Evolutionary conservation across 2,329 filamentous ascomycete genomes (phyloP).

Genomic region (Blastomyces parvus): DNA sequence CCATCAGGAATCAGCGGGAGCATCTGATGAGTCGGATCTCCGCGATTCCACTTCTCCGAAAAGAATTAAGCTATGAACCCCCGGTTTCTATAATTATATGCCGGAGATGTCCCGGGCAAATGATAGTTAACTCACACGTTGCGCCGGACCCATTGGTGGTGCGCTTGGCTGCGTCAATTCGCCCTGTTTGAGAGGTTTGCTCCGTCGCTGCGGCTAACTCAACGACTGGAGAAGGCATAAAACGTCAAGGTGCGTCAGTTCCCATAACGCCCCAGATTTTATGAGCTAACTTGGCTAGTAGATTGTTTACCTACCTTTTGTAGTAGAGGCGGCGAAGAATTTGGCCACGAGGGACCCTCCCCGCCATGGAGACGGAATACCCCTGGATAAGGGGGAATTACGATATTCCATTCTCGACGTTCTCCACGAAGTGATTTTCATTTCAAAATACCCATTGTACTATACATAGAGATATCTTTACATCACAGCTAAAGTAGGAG

Average conservation of each 20-base stretch:
- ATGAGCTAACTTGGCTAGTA: background rate
- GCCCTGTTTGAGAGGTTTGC: background rate
- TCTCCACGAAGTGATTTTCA: background rate
- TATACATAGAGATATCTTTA: background rate
- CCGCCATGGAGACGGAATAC: background rate
- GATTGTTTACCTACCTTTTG: background rate
- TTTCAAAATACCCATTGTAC: background rate
- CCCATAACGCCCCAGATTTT: too few relatives aligned
- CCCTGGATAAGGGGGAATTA: background rate
- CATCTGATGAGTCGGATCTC: slow-evolving; percentile 13
- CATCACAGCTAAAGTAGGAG: background rate
- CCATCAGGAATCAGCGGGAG: slow-evolving; percentile 15
- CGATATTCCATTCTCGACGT: background rate
- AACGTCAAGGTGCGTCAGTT: background rate
- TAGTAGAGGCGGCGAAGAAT: background rate
- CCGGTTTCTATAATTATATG: background rate
- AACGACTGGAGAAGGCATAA: background rate
- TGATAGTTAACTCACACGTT: background rate
- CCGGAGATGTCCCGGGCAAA: background rate
- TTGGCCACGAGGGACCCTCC: background rate
- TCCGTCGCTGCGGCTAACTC: background rate
- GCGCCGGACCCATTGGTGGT: background rate
- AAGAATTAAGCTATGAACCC: slow-evolving; percentile 12
- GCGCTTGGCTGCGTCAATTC: background rate
- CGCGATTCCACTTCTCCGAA: slow-evolving; percentile 13